phyloP scores from a whole-genome alignment of 2,329 filamentous ascomycete genomes.

The Thielaviopsis populi region DNA sequence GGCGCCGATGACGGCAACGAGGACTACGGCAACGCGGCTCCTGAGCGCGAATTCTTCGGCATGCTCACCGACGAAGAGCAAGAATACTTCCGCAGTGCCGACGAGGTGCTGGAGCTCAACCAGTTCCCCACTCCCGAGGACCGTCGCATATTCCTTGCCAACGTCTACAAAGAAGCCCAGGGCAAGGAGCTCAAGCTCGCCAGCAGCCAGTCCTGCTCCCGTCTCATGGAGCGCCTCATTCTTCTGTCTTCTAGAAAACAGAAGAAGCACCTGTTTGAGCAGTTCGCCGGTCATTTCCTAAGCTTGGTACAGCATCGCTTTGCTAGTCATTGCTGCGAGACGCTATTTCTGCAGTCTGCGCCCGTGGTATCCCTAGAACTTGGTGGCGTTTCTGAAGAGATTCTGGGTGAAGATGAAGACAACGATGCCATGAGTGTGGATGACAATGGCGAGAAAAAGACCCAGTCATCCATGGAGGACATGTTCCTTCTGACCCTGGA shows the following conservation, averaged over 20 bases:
- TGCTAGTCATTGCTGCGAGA: slow-evolving; percentile 93
- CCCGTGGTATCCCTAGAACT: slow-evolving; percentile 64
- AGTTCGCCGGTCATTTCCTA: slow-evolving; percentile 74
- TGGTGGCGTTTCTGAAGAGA: slow-evolving; percentile 31
- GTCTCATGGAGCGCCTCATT: slow-evolving; percentile 83
- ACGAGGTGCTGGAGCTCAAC: slow-evolving; percentile 79
- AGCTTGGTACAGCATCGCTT: slow-evolving; percentile 90
- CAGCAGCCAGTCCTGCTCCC: slow-evolving; percentile 87
- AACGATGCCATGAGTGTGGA: slow-evolving; percentile 7
- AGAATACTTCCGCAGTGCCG: slow-evolving; percentile 84
- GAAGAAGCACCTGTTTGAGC: slow-evolving; percentile 73
- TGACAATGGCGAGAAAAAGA: slow-evolving; percentile 18
- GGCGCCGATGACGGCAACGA: slow-evolving; percentile 19
- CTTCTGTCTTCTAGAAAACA: slow-evolving; percentile 62
- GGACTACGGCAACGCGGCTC: slow-evolving; percentile 20
- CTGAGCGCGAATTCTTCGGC: slow-evolving; percentile 72
- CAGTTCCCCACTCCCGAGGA: slow-evolving; percentile 68
- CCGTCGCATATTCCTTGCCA: slow-evolving; percentile 55
- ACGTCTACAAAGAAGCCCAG: slow-evolving; percentile 70
- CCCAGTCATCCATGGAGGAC: slow-evolving; percentile 59
- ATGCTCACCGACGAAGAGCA: slow-evolving; percentile 87
- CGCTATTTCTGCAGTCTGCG: slow-evolving; percentile 72
- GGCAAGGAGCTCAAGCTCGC: slow-evolving; percentile 94
- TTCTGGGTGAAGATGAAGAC: slow-evolving; percentile 30
- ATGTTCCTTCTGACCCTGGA: slow-evolving; percentile 71